Evolutionary conservation across 1,139 yeast genomes (phyloP), one percentile per base, ranked within the genome.

Genomic region (Komagataea norvegica): DNA sequence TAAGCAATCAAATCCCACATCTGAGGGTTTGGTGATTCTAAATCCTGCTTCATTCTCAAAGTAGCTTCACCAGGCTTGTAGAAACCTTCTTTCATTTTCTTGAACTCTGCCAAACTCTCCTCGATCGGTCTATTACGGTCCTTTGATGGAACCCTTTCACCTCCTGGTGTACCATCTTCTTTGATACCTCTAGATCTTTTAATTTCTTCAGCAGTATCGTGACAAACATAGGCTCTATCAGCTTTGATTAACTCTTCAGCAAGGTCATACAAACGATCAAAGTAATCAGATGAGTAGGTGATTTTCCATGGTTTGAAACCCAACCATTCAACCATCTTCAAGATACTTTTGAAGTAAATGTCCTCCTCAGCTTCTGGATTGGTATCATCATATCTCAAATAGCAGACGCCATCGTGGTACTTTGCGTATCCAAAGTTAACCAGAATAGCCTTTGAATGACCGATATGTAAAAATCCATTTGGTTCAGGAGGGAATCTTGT

Each of bases 1-100:
- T 93, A 93, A n/a, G 98, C 98, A 43, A 91, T 94, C 51, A 91
- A 74, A 64, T 93, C 99, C 98, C 99, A 93, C 98, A 93, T 93
- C 67, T 91, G 98, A 16, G 98, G 98, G 50, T 87, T 85, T 48
- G 96, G 95, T 26, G 93, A 84, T n/a, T 64, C 61, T 47, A 91
- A 68, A 59, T 91, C 95, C 70, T 87, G 96, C 62, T 91, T 91
- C 98, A 93, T 91, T 67, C 99, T 80, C 57, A 93, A 71, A 5
- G 89, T 87, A 23, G 95, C 97, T 59, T 86, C 87, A 48, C 97
- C 97, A 30, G 88, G 88, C 49, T 74, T 72, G 64, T 84, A 93
- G 48, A 71, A 68, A 31, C 98, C 98, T 55, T 85, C 87, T 56
- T 81, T 78, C 99, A 93, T 93, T 44, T 73, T 79, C 59, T 96